Percentiles rank a stretch among this genome's conserved stretches.
Conservation (phyloP, 495 filamentous ascomycete species). For the Podospora anserina region DNA sequence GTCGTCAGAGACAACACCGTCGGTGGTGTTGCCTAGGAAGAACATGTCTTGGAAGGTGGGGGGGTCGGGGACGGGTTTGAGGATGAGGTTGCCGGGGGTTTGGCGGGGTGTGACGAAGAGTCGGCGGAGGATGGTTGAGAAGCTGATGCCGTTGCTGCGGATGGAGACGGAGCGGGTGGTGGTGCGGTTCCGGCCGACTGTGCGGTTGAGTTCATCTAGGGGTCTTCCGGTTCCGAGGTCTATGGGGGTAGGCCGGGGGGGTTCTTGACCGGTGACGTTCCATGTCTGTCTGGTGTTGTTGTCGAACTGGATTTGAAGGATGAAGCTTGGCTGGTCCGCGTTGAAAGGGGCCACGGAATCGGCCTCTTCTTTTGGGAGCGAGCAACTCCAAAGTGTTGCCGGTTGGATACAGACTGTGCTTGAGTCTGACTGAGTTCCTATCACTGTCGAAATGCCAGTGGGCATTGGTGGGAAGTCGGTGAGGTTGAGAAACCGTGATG, state of each 20-base stretch:
- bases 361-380: slow-evolving; percentile 72
- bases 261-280: slow-evolving; percentile 36
- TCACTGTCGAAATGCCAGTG: slow-evolving; percentile 73
- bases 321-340: slow-evolving; percentile 69
- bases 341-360: slow-evolving; percentile 55
- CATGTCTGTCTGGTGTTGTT: slow-evolving; percentile 59
- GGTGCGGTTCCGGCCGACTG: slow-evolving; percentile 17
- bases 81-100: neutral
- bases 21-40: slow-evolving; percentile 83
- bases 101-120: slow-evolving; percentile 43
- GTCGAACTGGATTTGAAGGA: slow-evolving; percentile 73
- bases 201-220: slow-evolving; percentile 22
- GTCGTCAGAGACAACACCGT: slow-evolving; percentile 56
- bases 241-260: slow-evolving; percentile 28
- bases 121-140: slow-evolving; percentile 15
- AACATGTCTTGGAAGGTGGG: slow-evolving; percentile 57
- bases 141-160: slow-evolving; percentile 13
- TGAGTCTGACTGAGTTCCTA: slow-evolving; percentile 56
- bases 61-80: slow-evolving; percentile 32
- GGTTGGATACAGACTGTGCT: slow-evolving; percentile 65
- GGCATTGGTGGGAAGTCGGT: slow-evolving; percentile 84
- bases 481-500: slow-evolving; percentile 67
- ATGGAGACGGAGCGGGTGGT: slow-evolving; percentile 9
- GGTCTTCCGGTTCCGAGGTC: neutral
- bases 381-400: slow-evolving; percentile 75